Conservation (phyloP, 495 filamentous ascomycete genomes). For the Pyronema domesticum region DNA sequence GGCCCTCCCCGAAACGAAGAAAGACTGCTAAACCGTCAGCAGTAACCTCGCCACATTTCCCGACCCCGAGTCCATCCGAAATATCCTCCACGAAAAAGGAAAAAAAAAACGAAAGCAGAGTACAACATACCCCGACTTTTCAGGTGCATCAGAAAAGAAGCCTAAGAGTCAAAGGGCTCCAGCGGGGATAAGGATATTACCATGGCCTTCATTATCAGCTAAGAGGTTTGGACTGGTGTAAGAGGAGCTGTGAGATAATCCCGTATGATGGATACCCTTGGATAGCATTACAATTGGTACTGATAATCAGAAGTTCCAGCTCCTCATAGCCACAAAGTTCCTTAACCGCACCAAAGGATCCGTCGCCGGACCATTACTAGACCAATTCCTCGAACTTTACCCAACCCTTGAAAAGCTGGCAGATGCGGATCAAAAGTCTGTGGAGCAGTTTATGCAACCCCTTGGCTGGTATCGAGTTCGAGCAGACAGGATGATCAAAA, state of each 20-base stretch:
- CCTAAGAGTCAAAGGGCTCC: constrained; percentile 3
- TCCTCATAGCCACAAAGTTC: constrained; percentile 63
- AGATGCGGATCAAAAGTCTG: constrained; percentile 35
- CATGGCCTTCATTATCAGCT: constrained; percentile 12
- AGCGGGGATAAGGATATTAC: constrained; percentile 7
- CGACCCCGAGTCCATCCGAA: not conserved
- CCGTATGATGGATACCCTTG: constrained; percentile 2
- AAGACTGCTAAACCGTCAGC: not conserved
- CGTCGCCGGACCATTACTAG: constrained; percentile 62
- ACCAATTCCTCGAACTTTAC: constrained; percentile 45
- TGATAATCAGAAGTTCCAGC: constrained; percentile 31
- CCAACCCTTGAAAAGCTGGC: constrained; percentile 51
- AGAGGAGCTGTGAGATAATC: constrained; percentile 12
- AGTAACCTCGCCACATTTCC: not conserved
- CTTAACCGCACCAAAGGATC: constrained; percentile 62
- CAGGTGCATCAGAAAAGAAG: not conserved
- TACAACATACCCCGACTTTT: not conserved
- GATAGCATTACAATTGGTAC: not conserved
- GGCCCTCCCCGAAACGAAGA: not conserved
- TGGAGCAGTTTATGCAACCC: constrained; percentile 46
- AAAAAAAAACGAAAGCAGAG: not conserved
- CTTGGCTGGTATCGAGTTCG: constrained; percentile 58
- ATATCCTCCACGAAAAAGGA: not conserved
- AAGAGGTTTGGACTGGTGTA: constrained; percentile 18
- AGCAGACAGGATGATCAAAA: constrained; percentile 40